Evolutionary conservation across 148 eudicot genomes (phyloP), one percentile per base, ranked within the genome.

Genomic region (Linanthus parryae): DNA sequence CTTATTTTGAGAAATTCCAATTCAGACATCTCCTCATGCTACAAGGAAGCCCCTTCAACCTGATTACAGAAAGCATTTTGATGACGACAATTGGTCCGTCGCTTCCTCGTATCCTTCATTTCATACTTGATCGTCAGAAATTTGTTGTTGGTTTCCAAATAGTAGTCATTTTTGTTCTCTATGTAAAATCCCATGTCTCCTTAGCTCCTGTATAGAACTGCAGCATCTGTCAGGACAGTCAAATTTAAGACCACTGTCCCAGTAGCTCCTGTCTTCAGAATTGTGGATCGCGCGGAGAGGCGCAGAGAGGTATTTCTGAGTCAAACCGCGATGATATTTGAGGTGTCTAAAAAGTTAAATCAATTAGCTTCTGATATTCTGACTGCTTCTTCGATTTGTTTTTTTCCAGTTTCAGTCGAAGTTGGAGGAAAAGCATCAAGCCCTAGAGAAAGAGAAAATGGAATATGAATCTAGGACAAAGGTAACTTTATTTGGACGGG

Each of bases 61-160:
- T 31, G 33, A 64, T 20, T n/a, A 42, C 17, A 58, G 44, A 47
- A 65, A 60, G 73, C 62, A 57, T 63, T 58, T 54, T 25, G 82
- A 82, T 29, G 95, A 85, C 37, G 97, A 90, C 72, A 83, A 76
- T 64, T 82, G 87, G 78, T 82, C 97, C 5, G 46, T 82, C 62
- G 75, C 88, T 57, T 90, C 95, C 50, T 90, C 97, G 80, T 89
- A 89, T 89, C 97, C 97, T 82, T 59, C 44, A 11, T 28, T 64
- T 28, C 20, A 20, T 12, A 45, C 17, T 38, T 5, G 2, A 51
- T 25, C 17, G 11, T 11, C 0, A 44, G 0, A 3, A 26, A 18
- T 36, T 44, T 56, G 41, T 25, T 46, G 25, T 22, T 26, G 14
- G 20, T 27, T 24, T 42, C 23, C 30, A 12, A 17, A 29, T 59